Evolutionary conservation across 1,139 yeast species (phyloP).

Genomic region (Ogataea hybrid): DNA sequence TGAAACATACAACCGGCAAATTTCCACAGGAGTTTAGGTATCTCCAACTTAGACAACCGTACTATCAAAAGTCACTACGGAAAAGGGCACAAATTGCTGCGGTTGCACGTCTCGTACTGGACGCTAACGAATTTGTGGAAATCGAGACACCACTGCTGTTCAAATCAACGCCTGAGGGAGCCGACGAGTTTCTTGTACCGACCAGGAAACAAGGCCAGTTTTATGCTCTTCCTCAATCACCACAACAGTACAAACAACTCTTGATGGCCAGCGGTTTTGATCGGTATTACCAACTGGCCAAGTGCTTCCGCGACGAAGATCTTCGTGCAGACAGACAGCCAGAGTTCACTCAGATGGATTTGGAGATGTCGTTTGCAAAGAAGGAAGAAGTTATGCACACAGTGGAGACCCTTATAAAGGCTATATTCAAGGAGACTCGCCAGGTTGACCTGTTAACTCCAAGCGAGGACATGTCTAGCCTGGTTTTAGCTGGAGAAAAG

Average conservation of each 20-base stretch:
- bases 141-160: constrained; percentile 91
- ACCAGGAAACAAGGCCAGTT: constrained; percentile 62
- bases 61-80: constrained; percentile 57
- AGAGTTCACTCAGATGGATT: constrained; percentile 92
- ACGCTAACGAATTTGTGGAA: constrained; percentile 59
- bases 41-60: constrained; percentile 68
- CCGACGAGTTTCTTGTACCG: constrained; percentile 92
- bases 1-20: constrained; percentile 44
- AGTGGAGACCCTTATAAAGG: constrained; percentile 55
- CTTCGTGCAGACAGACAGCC: constrained; percentile 94
- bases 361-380: constrained; percentile 86
- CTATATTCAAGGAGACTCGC: constrained; percentile 55
- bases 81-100: constrained; percentile 61
- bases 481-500: constrained; percentile 1
- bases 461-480: neutral
- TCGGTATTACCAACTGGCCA: constrained; percentile 85
- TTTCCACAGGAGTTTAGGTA: constrained; percentile 81
- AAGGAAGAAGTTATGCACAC: constrained; percentile 65
- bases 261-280: constrained; percentile 92
- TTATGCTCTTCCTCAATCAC: constrained; percentile 95
- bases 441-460: constrained; percentile 34
- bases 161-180: constrained; percentile 98
- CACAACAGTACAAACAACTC: constrained; percentile 94
- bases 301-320: constrained; percentile 95
- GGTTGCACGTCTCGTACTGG: constrained; percentile 50